Conservation (phyloP, 1,284 basidiomycete genomes). For the Mycena citricolor region DNA sequence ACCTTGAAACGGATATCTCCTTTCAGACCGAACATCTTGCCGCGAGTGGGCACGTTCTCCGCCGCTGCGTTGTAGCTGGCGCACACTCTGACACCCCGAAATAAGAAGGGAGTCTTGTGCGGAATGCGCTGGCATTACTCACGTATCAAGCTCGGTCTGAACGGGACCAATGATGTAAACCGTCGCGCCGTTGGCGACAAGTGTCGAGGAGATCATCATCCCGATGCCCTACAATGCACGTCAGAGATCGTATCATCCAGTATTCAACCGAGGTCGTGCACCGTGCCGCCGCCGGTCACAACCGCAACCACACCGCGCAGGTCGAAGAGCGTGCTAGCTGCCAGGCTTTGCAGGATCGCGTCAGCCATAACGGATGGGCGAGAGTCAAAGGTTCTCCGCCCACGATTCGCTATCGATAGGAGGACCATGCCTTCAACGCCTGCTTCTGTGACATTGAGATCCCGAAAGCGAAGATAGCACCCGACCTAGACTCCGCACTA, state of each 20-base stretch:
- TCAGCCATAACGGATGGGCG: slow-evolving; percentile 45
- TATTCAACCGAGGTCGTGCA: too few relatives aligned
- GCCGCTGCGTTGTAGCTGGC: slow-evolving; percentile 28
- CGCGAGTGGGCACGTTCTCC: slow-evolving; percentile 31
- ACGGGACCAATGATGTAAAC: slow-evolving; percentile 49
- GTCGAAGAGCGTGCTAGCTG: slow-evolving; percentile 43
- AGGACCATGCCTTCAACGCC: too few relatives aligned
- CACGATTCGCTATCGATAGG: too few relatives aligned
- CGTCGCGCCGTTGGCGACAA: slow-evolving; percentile 50
- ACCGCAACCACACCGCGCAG: slow-evolving; percentile 46
- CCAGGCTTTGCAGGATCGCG: slow-evolving; percentile 35
- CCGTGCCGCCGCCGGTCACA: slow-evolving; percentile 48
- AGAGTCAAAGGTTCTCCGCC: too few relatives aligned
- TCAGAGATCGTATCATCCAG: too few relatives aligned
- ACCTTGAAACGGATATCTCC: slow-evolving; percentile 49
- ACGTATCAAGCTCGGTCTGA: slow-evolving; percentile 44
- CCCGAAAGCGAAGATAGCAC: too few relatives aligned
- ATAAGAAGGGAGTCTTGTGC: too few relatives aligned
- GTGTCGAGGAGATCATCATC: slow-evolving; percentile 45
- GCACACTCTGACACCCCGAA: slow-evolving; percentile 10
- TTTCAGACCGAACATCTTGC: slow-evolving; percentile 42
- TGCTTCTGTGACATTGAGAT: too few relatives aligned
- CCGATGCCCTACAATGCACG: slow-evolving; percentile 44
- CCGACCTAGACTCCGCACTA: too few relatives aligned
- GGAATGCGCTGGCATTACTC: not conserved